These are phyloP conservation scores for Lentinula boryana DNA, from an alignment of 768 basidiomycete genomes.

Conservation along the genomic window DNA sequence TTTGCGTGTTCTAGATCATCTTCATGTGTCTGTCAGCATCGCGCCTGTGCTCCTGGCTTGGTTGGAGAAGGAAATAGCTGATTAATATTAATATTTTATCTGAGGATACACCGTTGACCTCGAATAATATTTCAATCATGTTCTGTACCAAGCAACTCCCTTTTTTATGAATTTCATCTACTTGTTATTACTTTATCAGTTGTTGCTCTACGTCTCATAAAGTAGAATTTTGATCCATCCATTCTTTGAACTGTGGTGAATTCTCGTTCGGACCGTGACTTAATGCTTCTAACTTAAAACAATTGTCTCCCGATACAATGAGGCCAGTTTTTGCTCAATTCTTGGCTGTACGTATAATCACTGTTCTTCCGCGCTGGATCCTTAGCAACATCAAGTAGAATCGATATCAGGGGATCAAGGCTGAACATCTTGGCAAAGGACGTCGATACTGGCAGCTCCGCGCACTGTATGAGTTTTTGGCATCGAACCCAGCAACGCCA, in stretches of 20 bases:
- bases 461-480: slow-evolving; percentile 47
- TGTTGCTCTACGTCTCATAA: not conserved
- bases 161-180: not conserved
- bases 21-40: not conserved
- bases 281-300: not conserved
- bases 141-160: not conserved
- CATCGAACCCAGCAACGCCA: slow-evolving; percentile 11
- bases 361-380: not conserved
- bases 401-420: slow-evolving; percentile 38
- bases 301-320: not conserved
- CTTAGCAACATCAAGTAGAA: not conserved
- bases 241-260: too few relatives aligned
- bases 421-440: slow-evolving; percentile 43
- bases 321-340: not conserved
- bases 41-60: not conserved
- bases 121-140: not conserved
- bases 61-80: slow-evolving; percentile 4
- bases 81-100: not conserved
- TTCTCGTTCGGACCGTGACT: not conserved
- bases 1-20: slow-evolving; percentile 42
- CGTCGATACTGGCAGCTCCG: slow-evolving; percentile 52
- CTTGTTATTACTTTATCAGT: not conserved
- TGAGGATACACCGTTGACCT: not conserved
- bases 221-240: too few relatives aligned
- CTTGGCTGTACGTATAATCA: not conserved